Percentiles rank a stretch among this genome's conserved stretches.
Conservation (phyloP, 352 stramenopile species). For the Globisporangium okanoganense region DNA sequence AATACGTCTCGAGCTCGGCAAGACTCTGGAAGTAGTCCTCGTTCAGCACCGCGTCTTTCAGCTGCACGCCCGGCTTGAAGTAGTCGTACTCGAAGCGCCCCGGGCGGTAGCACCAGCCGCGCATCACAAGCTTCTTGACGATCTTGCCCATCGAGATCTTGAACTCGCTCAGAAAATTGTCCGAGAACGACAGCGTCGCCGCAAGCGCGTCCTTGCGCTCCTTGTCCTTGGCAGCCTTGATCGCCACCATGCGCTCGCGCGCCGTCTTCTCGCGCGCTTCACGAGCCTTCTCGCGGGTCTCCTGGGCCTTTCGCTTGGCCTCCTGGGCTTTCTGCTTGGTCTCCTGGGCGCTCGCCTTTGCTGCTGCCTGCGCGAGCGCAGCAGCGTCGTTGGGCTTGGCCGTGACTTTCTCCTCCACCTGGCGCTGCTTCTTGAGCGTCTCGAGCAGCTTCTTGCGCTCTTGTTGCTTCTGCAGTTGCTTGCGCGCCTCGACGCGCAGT, state of each 20-base stretch:
- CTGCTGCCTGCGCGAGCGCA: neutral
- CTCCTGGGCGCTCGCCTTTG: too few relatives aligned
- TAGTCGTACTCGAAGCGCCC: slow-evolving; percentile 83
- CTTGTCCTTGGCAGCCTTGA: neutral
- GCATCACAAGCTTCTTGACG: slow-evolving; percentile 41
- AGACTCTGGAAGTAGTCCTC: slow-evolving; percentile 80
- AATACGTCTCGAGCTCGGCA: slow-evolving; percentile 57
- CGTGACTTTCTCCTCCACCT: slow-evolving; percentile 18
- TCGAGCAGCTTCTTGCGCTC: slow-evolving; percentile 17
- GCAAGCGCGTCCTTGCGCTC: neutral
- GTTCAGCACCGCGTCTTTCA: slow-evolving; percentile 41
- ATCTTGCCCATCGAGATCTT: slow-evolving; percentile 61
- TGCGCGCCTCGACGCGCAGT: slow-evolving; percentile 38
- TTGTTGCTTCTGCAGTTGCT: slow-evolving; percentile 9
- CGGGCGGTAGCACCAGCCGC: slow-evolving; percentile 67
- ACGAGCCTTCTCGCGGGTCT: neutral
- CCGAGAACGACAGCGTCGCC: slow-evolving; percentile 7
- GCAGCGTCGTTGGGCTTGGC: slow-evolving; percentile 12
- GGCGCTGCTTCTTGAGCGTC: slow-evolving; percentile 22
- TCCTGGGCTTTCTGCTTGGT: neutral
- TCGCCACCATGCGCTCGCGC: neutral
- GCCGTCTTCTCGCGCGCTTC: slow-evolving; percentile 3
- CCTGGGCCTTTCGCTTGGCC: slow-evolving; percentile 1
- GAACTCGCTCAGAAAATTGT: slow-evolving; percentile 13
- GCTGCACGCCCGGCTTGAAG: slow-evolving; percentile 64